These are phyloP conservation scores for Castanea mollissima DNA, from an alignment of 306 rosid genomes.

Conservation along the genomic window DNA sequence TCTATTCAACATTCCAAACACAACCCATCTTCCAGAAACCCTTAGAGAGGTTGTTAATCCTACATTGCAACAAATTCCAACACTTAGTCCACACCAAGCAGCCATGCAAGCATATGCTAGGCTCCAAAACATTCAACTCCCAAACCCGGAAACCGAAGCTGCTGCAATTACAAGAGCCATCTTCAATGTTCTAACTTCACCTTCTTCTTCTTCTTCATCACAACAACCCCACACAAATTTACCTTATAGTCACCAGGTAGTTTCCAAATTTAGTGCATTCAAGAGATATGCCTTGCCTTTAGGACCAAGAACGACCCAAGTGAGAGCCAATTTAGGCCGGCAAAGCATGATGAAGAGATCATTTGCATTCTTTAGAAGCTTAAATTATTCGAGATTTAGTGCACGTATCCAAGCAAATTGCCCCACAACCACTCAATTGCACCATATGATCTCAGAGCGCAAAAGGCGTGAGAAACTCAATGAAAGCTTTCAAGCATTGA, in stretches of 20 bases:
- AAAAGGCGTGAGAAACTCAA: constrained; percentile 82
- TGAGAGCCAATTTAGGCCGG: constrained; percentile 23
- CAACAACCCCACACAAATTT: constrained; percentile 15
- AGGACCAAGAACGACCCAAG: constrained; percentile 19
- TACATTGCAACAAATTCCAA: constrained; percentile 28
- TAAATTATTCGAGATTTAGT: constrained; percentile 44
- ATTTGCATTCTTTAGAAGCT: constrained; percentile 44
- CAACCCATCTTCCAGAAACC: constrained; percentile 34
- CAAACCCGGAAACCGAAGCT: constrained; percentile 43
- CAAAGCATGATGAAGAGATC: constrained; percentile 61
- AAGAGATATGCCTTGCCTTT: constrained; percentile 30
- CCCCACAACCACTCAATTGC: constrained; percentile 55
- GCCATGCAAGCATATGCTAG: constrained; percentile 46
- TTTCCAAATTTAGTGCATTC: constrained; percentile 54
- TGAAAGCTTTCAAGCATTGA: constrained; percentile 69
- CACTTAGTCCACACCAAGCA: constrained; percentile 36
- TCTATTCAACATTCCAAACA: constrained; percentile 47
- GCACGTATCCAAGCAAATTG: constrained; percentile 42
- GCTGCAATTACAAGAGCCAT: constrained; percentile 61
- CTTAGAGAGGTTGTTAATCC: constrained; percentile 22
- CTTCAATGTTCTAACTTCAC: constrained; percentile 46
- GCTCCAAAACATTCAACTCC: constrained; percentile 33
- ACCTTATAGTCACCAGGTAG: constrained; percentile 18
- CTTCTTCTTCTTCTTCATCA: constrained; percentile 33
- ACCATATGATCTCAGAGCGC: constrained; percentile 80